Evolutionary conservation across 2,329 filamentous ascomycete species (phyloP), one percentile per base, ranked within the genome.

Genomic region (Biscogniauxia mediterranea): DNA sequence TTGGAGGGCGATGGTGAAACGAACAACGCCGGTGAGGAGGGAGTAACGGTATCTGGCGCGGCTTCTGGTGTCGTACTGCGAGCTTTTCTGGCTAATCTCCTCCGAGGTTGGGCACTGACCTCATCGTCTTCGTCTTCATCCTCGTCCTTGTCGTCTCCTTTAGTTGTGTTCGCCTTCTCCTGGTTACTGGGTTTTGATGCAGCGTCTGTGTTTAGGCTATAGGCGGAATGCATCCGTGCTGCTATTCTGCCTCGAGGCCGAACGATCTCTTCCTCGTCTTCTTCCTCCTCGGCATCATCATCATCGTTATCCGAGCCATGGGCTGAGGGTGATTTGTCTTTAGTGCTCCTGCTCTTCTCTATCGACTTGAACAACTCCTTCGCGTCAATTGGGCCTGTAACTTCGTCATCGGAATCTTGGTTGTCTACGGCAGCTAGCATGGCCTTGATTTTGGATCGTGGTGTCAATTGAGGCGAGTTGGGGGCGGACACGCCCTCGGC

Each of bases 381-480:
- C 2, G 63, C 54, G 51, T 70, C 65, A 52, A 72, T 69, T 54
- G 68, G 65, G 4, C 60, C 58, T 2, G 57, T 67, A 52, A 52
- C 64, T 11, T 76, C 73, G n/a, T 82, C 79, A 9, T 83, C 83
- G 11, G 82, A 83, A 62, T 80, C 81, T 61, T 74, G 79, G 57
- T 67, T 63, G 51, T 83, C 80, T 11, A 85, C 73, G 0, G 77
- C 74, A 26, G 80, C 84, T 25, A 87, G 70, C 56, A 86, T 73
- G 20, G 83, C 83, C 66, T 76, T 78, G 55, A 87, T 78, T 66
- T 86, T 88, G 20, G 85, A 81, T 50, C 75, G 77, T 5, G 84
- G 85, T 11, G 84, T 81, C 57, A 83, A 61, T 57, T 70, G 70
- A 55, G 82, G 77, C 52, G 76, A 79, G 60, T 79, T 75, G 53